Evolutionary conservation across 2,329 filamentous ascomycete genomes (phyloP), one percentile per base, ranked within the genome.

Genomic region (Zymoseptoria pseudotritici): DNA sequence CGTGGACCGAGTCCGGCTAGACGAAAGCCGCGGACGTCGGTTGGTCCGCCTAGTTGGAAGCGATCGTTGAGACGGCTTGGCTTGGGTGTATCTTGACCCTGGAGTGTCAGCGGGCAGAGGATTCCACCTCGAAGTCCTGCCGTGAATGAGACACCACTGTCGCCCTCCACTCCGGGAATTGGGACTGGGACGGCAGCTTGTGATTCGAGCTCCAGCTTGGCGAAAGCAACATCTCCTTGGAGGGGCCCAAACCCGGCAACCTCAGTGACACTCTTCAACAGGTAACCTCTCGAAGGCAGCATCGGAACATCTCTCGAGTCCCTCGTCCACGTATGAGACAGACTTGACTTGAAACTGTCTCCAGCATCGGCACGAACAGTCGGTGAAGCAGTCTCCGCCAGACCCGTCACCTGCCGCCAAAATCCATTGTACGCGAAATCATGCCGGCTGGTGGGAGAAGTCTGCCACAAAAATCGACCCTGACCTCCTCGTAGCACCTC

Each of bases 31-130:
- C 94, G 89, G 13, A 99, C 90, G 71, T 96, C 93, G 2, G 91
- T 96, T 3, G 94, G 93, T 0, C 94, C 94, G 51, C 94, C 94
- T 31, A 99, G 88, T 70, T 91, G 86, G 78, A 99, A 99, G 52
- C 94, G 90, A 74, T 99, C 94, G 72, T 95, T 97, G 70, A 97
- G 83, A 29, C 90, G 86, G 66, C 90, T 95, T 4, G 87, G 84
- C 22, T 82, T 79, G 0, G 87, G 82, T 20, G 78, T 77, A 54
- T 78, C 78, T 19, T 75, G 69, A 56, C 77, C 78, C 6, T 85
- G 85, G 7, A 88, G 77, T 1, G 89, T 82, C 17, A 99, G 79
- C 1, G 94, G 94, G 72, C 88, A 96, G 8, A 99, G 80, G 54
- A 96, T 73, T 42, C 94, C 94, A 20, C 89, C 84, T 56, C 93